phyloP scores from a whole-genome alignment of 2,329 filamentous ascomycete genomes.

The Scedosporium minutisporum region DNA sequence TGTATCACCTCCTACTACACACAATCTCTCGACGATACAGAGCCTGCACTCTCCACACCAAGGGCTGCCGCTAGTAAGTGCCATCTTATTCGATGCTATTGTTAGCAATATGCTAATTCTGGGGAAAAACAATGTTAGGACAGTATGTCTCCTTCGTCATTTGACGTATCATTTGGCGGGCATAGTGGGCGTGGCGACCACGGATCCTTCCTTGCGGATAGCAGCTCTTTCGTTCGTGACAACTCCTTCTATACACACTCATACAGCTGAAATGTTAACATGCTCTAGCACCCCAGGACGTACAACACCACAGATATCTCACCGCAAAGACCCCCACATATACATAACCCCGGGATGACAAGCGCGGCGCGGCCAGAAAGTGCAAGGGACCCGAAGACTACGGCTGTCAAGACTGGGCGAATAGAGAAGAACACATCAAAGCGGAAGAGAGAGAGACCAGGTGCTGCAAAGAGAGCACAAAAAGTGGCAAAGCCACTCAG shows the following conservation, averaged over 20 bases:
- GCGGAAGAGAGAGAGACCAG: conserved; percentile 19
- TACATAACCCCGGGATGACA: conserved; percentile 22
- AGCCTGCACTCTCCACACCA: no score
- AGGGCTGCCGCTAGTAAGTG: not conserved
- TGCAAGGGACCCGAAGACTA: conserved; percentile 8
- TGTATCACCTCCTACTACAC: not conserved
- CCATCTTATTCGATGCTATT: not conserved
- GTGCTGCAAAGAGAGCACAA: conserved; percentile 29
- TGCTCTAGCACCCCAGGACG: conserved; percentile 17
- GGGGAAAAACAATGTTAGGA: not conserved
- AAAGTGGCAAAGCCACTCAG: conserved; percentile 60
- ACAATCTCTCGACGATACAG: not conserved
- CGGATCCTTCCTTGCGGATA: not conserved
- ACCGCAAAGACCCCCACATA: conserved; percentile 27
- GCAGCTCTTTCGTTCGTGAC: not conserved
- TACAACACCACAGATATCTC: conserved; percentile 44
- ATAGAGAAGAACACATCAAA: conserved; percentile 13
- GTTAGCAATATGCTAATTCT: not conserved
- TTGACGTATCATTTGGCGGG: not conserved
- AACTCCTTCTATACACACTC: not conserved
- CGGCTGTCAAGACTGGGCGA: not conserved
- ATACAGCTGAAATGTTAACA: not conserved
- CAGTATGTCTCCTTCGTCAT: not conserved
- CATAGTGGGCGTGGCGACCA: not conserved
- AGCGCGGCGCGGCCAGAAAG: conserved; percentile 8